Base-by-base conservation (phyloP, 225 moss, liverwort and hornwort species). In the Anthoceros angustus region DNA sequence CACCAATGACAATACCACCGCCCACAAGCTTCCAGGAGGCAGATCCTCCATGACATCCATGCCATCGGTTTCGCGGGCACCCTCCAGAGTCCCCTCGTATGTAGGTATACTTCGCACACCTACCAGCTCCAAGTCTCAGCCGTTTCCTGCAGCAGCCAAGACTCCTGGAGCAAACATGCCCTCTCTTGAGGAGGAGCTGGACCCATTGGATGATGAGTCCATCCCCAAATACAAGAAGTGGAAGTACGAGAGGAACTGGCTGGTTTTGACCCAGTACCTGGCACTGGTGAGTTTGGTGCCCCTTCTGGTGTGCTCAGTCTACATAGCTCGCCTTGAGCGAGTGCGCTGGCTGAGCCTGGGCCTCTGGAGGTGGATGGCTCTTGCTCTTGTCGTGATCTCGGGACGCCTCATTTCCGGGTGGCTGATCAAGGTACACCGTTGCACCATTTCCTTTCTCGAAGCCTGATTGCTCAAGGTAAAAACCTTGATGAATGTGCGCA, bases 291-390 rank as follows among this genome's bases (percentile, higher is more conserved):
- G 66, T 70, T 77, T 92, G 43, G 77, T 87, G 68, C 23, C 84
- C n/a, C 69, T 98, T 63, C 74, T 98, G 24, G 75, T 79, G 40
- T 82, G 91, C 61, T 89, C 92, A 42, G 76, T 98, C 43, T 82
- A 81, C 69, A 67, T 89, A 42, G 73, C 67, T 62, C 72, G 70
- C 42, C 77, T 98, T 66, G 73, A 81, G 73, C 49, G 61, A 64
- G 78, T 81, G 32, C 70, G 75, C 68, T 98, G 89, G 98, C 80
- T 79, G 62, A 83, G 81, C 43, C 79, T 98, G 61, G 77, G 83
- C 42, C 82, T 98, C 42, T 98, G 98, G 98, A 86, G 92, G 46
- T 98, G 89, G 88, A 85, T 92, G n/a, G 80, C 92, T 74, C 84
- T 98, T 66, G 84, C 86, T 46, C 85, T 89, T 39, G 92, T 89